phyloP scores from a whole-genome alignment of 805 yeast species.

The Barnettozyma vustinii region DNA sequence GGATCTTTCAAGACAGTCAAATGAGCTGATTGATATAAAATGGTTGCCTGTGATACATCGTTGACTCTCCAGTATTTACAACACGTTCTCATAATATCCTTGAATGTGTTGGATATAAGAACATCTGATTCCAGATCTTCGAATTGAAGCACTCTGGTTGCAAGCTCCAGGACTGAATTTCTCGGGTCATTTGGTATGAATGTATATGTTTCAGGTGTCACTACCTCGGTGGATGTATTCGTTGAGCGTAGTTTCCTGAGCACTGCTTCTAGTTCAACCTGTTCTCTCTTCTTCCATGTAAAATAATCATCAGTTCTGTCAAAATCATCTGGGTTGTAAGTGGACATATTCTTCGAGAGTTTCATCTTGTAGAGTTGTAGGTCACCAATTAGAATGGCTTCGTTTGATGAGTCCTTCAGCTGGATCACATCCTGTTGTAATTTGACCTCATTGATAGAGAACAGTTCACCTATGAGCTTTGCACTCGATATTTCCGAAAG shows the following conservation, averaged over 20 bases:
- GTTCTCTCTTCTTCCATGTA: constrained; percentile 38
- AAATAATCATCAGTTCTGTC: constrained; percentile 28
- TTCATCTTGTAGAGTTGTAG: constrained; percentile 11
- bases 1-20: constrained; percentile 26
- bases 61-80: constrained; percentile 57
- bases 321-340: constrained; percentile 33
- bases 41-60: constrained; percentile 41
- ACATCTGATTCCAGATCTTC: constrained; percentile 24
- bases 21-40: constrained; percentile 47
- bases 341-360: constrained; percentile 25
- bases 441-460: constrained; percentile 40
- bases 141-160: constrained; percentile 38
- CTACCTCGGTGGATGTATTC: neutral
- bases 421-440: constrained; percentile 51
- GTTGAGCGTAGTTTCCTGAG: constrained; percentile 15
- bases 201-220: neutral
- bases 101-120: constrained; percentile 38
- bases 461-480: constrained; percentile 41
- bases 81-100: constrained; percentile 39
- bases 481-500: constrained; percentile 51
- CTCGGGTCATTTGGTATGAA: constrained; percentile 40
- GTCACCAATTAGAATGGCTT: constrained; percentile 28
- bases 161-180: constrained; percentile 34
- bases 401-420: constrained; percentile 36
- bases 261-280: constrained; percentile 27